These are phyloP conservation scores for Raffaelea arxii DNA, from an alignment of 2,329 filamentous ascomycete genomes.

Conservation along the genomic window DNA sequence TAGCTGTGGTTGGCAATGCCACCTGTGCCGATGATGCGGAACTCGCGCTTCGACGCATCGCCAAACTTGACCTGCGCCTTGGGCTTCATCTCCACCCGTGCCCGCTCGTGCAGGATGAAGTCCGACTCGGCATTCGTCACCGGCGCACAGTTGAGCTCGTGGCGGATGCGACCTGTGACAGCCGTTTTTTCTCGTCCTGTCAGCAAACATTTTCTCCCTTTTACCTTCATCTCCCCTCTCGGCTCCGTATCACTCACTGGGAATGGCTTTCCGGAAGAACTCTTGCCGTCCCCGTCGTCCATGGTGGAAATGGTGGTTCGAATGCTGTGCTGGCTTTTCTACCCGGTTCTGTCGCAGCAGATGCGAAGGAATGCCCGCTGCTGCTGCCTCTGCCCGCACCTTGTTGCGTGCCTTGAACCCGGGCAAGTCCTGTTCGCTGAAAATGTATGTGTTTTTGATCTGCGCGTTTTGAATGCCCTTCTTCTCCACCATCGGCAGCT, in stretches of 20 bases:
- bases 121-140: slow-evolving; percentile 63
- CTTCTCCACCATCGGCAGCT: slow-evolving; percentile 46
- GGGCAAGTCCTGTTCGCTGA: slow-evolving; percentile 86
- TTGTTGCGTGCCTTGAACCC: slow-evolving; percentile 57
- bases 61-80: slow-evolving; percentile 46
- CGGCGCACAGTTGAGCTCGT: slow-evolving; percentile 68
- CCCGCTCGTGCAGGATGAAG: slow-evolving; percentile 47
- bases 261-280: slow-evolving; percentile 62
- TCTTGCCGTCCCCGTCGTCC: slow-evolving; percentile 26
- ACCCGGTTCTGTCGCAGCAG: slow-evolving; percentile 31
- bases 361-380: slow-evolving; percentile 48
- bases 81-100: slow-evolving; percentile 49
- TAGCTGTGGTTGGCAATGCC: slow-evolving; percentile 38
- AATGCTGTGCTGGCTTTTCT: slow-evolving; percentile 31
- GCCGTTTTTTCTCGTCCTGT: slow-evolving; percentile 59
- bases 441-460: slow-evolving; percentile 83
- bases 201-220: too few relatives aligned
- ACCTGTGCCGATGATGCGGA: slow-evolving; percentile 48
- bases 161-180: slow-evolving; percentile 60
- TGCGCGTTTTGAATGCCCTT: slow-evolving; percentile 27
- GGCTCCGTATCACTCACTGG: slow-evolving; percentile 47
- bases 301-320: slow-evolving; percentile 10
- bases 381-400: slow-evolving; percentile 43
- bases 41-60: slow-evolving; percentile 37
- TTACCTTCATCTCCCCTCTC: too few relatives aligned